These are phyloP conservation scores for Epichloe coenophiala DNA, from an alignment of 2,329 filamentous ascomycete species.

Conservation along the genomic window DNA sequence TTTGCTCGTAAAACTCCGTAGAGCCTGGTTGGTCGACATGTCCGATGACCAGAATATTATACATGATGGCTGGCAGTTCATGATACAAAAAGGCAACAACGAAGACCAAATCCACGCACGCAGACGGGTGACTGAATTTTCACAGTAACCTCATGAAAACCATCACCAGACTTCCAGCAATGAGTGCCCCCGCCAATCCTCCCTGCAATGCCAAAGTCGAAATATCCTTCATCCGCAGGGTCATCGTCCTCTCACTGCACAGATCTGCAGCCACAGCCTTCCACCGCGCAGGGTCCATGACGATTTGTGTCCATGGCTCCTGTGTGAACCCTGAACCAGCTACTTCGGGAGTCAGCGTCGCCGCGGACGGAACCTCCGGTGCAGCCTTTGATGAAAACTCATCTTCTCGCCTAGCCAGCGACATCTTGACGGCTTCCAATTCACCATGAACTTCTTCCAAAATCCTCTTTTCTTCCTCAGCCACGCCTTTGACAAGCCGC, in stretches of 20 bases:
- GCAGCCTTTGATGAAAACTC: slow-evolving; percentile 4
- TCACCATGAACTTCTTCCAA: slow-evolving; percentile 35
- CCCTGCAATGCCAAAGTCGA: slow-evolving; percentile 58
- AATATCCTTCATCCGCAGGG: slow-evolving; percentile 54
- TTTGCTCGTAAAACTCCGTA: not conserved
- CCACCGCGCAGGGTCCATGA: slow-evolving; percentile 31
- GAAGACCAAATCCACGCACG: slow-evolving; percentile 5
- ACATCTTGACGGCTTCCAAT: slow-evolving; percentile 21
- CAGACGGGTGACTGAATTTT: slow-evolving; percentile 6
- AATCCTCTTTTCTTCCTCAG: slow-evolving; percentile 57
- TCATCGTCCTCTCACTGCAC: slow-evolving; percentile 50
- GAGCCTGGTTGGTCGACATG: too few species aligned
- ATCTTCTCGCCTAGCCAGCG: slow-evolving; percentile 14
- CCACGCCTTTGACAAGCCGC: slow-evolving; percentile 70
- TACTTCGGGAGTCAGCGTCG: not conserved
- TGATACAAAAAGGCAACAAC: not conserved
- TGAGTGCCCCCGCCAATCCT: slow-evolving; percentile 48
- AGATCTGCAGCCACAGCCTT: slow-evolving; percentile 40
- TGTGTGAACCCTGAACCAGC: not conserved
- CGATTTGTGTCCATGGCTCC: slow-evolving; percentile 28
- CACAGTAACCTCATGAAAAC: slow-evolving; percentile 24
- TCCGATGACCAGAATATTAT: too few species aligned
- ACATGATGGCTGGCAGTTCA: not conserved
- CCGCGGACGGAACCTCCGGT: slow-evolving; percentile 4
- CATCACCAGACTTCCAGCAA: slow-evolving; percentile 41